Evolutionary conservation across 148 eudicot genomes (phyloP), one percentile per base, ranked within the genome.

Genomic region (Dysphania ambrosioides): DNA sequence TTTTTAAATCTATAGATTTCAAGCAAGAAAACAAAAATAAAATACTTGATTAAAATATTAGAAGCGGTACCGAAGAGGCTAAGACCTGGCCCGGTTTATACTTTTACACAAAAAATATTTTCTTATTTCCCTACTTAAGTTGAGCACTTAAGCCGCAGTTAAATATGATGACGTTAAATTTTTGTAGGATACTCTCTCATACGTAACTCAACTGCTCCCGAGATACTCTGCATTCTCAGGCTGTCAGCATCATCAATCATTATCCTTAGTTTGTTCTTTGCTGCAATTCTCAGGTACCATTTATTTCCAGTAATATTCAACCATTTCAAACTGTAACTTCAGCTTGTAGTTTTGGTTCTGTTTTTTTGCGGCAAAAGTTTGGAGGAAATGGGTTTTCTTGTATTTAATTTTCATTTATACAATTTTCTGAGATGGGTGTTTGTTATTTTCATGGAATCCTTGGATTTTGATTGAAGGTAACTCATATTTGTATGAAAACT

Each of bases 361-460:
- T 61, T 34, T 16, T 24, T n/a, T 61, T n/a, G 34, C 9, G 42
- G 15, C 19, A 6, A 7, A n/a, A n/a, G 66, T 78, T 78, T 78
- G 53, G 35, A 53, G 56, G 27, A 66, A 26, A 53, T 35, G 71
- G 70, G 72, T 56, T 75, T 66, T 75, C 78, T 29, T 72, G 36
- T 68, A 59, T 41, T 26, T 38, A 38, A 38, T 59, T n/a, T n/a
- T 59, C 34, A 34, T 19, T 62, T 35, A 2, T 27, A 47, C 24
- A n/a, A 13, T 36, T 3, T 47, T 62, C 27, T 66, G 18, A 66
- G 18, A 36, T 66, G 70, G 70, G 70, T 66, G 40, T 66, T 36
- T 66, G 74, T 79, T 74, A 2, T 51, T 68, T 74, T 74, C 78
- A 27, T 34, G 31, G 11, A 75, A 68, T 78, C 42, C 6, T 24